A percentile compares a stretch with the other conserved stretches of the same genome.
These are phyloP conservation scores for Lentinula boryana DNA, from an alignment of 768 basidiomycete genomes.

Conservation along the genomic window DNA sequence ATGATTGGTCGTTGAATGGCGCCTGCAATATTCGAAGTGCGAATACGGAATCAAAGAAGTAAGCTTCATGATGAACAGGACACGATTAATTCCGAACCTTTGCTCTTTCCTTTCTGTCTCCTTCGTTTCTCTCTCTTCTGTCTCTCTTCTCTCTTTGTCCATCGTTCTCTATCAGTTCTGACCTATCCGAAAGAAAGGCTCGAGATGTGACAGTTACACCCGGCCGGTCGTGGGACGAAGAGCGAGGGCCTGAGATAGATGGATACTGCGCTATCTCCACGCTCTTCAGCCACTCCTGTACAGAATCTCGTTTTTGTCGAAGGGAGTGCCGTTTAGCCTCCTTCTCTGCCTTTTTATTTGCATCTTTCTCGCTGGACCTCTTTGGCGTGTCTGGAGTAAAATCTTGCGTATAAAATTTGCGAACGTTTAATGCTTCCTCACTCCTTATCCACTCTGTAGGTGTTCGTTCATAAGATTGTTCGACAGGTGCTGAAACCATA, in stretches of 20 bases:
- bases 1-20: background rate
- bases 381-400: background rate
- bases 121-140: background rate
- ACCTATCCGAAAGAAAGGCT: background rate
- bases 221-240: background rate
- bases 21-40: background rate
- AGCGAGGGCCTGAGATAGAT: background rate
- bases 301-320: background rate
- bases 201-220: no score
- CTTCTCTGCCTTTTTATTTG: background rate
- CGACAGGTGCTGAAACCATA: no score
- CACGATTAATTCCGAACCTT: background rate
- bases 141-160: background rate
- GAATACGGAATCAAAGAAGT: no score
- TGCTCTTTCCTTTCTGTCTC: background rate
- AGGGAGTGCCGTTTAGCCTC: background rate
- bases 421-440: background rate
- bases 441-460: background rate
- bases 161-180: background rate
- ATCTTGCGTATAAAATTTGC: background rate
- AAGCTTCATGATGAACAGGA: background rate
- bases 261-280: background rate
- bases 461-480: background rate
- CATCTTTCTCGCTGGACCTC: background rate
- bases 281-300: constrained; percentile 1